Evolutionary conservation across 1,284 basidiomycete genomes (phyloP).

Genomic region (Exobasidium cylindrosporum): DNA sequence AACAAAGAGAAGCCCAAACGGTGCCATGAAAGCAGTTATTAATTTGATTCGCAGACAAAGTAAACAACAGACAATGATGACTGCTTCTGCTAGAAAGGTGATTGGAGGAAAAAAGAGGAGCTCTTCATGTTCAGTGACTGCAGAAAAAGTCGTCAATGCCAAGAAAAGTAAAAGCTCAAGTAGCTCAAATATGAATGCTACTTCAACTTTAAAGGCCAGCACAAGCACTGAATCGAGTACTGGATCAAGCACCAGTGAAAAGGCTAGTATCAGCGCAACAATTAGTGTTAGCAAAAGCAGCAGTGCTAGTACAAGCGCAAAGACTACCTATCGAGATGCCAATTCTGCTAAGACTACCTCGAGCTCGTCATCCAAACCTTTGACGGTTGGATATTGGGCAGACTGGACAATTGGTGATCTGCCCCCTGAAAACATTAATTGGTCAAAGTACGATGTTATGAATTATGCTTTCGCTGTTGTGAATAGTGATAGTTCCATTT

Average conservation of each 20-base stretch:
- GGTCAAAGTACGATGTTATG: constrained; percentile 39
- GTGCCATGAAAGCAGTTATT: not conserved
- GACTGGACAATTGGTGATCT: constrained; percentile 31
- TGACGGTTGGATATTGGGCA: constrained; percentile 34
- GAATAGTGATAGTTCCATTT: constrained; percentile 24
- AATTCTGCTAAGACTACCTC: not conserved
- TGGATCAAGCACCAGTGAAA: not conserved
- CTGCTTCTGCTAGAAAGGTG: not conserved
- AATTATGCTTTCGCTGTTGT: constrained; percentile 46
- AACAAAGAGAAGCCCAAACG: not conserved
- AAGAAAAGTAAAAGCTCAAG: too few relatives aligned
- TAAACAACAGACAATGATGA: not conserved
- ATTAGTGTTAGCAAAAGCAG: too few relatives aligned
- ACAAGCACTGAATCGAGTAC: too few relatives aligned
- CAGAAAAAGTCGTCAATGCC: too few relatives aligned
- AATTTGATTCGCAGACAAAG: not conserved
- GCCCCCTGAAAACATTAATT: constrained; percentile 32
- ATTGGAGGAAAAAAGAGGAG: not conserved
- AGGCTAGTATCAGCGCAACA: not conserved
- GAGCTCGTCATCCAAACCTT: not conserved
- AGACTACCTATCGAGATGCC: not conserved
- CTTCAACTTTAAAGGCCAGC: too few relatives aligned
- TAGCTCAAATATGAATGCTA: too few relatives aligned
- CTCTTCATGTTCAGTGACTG: not conserved
- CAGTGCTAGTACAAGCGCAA: not conserved